Base-by-base conservation (phyloP, 2,329 filamentous ascomycete genomes). In the Onygenales sp. region DNA sequence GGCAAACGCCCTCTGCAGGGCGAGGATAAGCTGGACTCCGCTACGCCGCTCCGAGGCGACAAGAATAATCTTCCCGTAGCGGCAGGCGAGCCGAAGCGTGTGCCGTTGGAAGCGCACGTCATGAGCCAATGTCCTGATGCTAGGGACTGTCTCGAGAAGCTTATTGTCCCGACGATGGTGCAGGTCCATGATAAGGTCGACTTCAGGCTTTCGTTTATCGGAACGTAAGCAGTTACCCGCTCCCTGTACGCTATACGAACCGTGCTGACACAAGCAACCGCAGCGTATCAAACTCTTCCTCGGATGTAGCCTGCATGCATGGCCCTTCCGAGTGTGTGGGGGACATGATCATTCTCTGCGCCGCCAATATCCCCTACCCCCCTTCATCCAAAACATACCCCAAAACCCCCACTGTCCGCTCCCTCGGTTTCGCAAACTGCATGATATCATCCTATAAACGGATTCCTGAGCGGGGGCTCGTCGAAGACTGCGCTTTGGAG, bases 121-220 rank as follows among this genome's bases (percentile, higher is more conserved):
- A 98, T 97, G 85, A 88, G 84, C 73, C 96, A 97, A 77, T 98
- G 93, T 64, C 91, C 92, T 0, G 93, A 98, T 70, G 90, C 93
- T 2, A 80, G 78, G 68, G 86, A 89, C 65, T 96, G 92, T 64
- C 76, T 98, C 17, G 81, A 83, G 57, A 76, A 90, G 55, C 73
- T 98, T 61, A 78, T 98, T 27, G 73, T 97, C 13, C 93, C 93
- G 0, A 80, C 85, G 21, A 96, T 98, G 91, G 83, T 89, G 69
- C 80, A 82, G 55, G 80, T 91, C 39, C 78, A 82, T 57, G 81
- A 89, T 58, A 93, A 94, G 69, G 89, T 97, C 57, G 85, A 95
- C 75, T 97, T 98, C 69, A 86, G 80, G 33, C 77, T 97, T 55
- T 93, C 89, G 7, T 97, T 87, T 65, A 95, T 98, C 64, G 93